phyloP scores from a whole-genome alignment of 768 basidiomycete species.

The Kwoniella sp. region DNA sequence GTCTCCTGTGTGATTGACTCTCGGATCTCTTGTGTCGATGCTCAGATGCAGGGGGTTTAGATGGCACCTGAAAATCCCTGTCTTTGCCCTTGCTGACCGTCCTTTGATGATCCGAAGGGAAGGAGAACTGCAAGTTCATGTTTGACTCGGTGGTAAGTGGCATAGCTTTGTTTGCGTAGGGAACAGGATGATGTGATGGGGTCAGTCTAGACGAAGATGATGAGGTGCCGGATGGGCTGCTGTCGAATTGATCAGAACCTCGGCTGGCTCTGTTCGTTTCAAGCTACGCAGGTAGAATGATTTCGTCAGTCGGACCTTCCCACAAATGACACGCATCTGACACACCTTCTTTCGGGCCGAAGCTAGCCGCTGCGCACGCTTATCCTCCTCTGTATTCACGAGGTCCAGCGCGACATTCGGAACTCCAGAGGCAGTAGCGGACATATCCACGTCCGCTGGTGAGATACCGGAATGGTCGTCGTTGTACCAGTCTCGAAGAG shows the following conservation, averaged over 20 bases:
- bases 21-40: slow-evolving; percentile 18
- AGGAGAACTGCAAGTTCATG: slow-evolving; percentile 7
- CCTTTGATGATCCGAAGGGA: slow-evolving; percentile 4
- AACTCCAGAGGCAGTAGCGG: no score
- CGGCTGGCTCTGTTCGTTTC: no score
- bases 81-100: slow-evolving; percentile 10
- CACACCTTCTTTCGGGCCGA: slow-evolving; percentile 38
- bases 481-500: no score
- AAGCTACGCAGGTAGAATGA: no score
- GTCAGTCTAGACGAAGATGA: slow-evolving; percentile 5
- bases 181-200: no score
- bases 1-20: slow-evolving; percentile 19
- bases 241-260: no score
- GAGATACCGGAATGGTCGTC: no score
- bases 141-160: slow-evolving; percentile 16
- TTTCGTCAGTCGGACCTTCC: no score
- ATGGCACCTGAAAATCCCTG: slow-evolving; percentile 2
- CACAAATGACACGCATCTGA: no score
- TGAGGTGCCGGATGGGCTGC: slow-evolving; percentile 3
- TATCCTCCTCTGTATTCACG: slow-evolving; percentile 18
- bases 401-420: no score
- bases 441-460: no score
- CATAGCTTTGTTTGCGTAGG: slow-evolving; percentile 1
- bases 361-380: slow-evolving; percentile 25
- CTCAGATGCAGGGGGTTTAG: not conserved